Evolutionary conservation across 805 yeast species (phyloP).

Genomic region (Candida nonsorbophila): DNA sequence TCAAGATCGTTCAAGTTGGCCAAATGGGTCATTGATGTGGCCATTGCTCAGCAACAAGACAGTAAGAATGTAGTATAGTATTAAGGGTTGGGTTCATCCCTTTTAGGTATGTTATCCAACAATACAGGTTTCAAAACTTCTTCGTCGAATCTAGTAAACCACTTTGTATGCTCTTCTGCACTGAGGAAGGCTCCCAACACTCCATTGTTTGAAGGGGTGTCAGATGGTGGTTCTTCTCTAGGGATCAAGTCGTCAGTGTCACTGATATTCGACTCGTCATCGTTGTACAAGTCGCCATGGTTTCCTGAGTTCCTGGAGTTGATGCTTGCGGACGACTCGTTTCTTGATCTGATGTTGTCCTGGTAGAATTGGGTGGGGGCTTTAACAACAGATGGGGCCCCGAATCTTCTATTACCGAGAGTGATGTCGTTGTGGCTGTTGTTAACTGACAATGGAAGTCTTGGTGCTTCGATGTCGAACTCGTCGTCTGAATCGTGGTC

Average conservation of each 20-base stretch:
- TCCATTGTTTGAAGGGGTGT: slow-evolving; percentile 15
- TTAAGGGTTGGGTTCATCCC: slow-evolving; percentile 6
- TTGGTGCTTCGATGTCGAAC: slow-evolving; percentile 81
- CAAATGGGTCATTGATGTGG: slow-evolving; percentile 66
- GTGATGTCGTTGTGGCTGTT: slow-evolving; percentile 11
- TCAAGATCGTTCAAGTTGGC: slow-evolving; percentile 64
- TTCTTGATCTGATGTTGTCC: slow-evolving; percentile 20
- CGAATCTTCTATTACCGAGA: slow-evolving; percentile 14
- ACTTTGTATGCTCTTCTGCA: slow-evolving; percentile 72
- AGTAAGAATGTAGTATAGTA: too few relatives aligned
- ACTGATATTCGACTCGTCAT: slow-evolving; percentile 14
- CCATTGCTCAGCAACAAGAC: slow-evolving; percentile 40
- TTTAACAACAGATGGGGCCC: too few relatives aligned
- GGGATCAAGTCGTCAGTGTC: slow-evolving; percentile 35
- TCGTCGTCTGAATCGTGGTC: slow-evolving; percentile 80
- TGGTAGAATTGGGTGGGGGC: slow-evolving; percentile 1
- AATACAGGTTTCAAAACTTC: slow-evolving; percentile 89
- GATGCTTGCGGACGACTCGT: slow-evolving; percentile 23
- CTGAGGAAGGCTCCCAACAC: slow-evolving; percentile 37
- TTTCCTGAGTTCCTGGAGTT: slow-evolving; percentile 11
- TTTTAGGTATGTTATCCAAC: slow-evolving; percentile 51
- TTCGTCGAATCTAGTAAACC: slow-evolving; percentile 94
- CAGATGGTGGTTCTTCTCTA: slow-evolving; percentile 1
- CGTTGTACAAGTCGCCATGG: background rate
- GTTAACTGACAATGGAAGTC: slow-evolving; percentile 26